A percentile compares a stretch with the other conserved stretches of the same genome.
Conservation (phyloP, 2,329 filamentous ascomycete genomes). For the Aspergillus tubingensis region DNA sequence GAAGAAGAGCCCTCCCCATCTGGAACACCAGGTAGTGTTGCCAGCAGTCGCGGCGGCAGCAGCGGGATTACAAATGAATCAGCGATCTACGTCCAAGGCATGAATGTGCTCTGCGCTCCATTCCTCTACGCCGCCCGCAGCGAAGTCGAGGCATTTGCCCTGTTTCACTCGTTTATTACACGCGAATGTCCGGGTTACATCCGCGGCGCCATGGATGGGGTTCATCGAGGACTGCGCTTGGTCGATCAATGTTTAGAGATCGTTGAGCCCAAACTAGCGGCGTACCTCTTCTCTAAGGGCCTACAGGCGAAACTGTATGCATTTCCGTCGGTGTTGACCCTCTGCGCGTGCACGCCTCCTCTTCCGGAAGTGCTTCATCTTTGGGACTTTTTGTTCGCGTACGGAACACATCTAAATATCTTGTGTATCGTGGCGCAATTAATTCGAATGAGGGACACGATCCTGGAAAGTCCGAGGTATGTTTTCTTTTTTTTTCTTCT, state of each 20-base stretch:
- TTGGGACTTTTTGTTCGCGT: slow-evolving; percentile 97
- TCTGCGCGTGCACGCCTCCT: slow-evolving; percentile 94
- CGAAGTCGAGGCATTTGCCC: slow-evolving; percentile 90
- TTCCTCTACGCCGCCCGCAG: slow-evolving; percentile 93
- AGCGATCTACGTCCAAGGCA: slow-evolving; percentile 94
- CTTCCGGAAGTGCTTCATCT: slow-evolving; percentile 87
- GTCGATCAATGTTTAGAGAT: slow-evolving; percentile 91
- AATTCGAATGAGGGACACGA: slow-evolving; percentile 79
- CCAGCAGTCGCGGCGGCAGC: slow-evolving; percentile 19
- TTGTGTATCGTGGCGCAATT: slow-evolving; percentile 95
- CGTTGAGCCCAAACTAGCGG: slow-evolving; percentile 83
- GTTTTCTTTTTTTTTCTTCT: slow-evolving; percentile 14
- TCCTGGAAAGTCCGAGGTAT: slow-evolving; percentile 82
- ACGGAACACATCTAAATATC: slow-evolving; percentile 91
- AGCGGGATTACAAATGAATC: slow-evolving; percentile 58
- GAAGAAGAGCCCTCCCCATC: slow-evolving; percentile 46
- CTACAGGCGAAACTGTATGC: slow-evolving; percentile 94
- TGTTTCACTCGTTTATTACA: slow-evolving; percentile 85
- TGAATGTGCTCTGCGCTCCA: slow-evolving; percentile 96
- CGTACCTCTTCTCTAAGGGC: slow-evolving; percentile 80
- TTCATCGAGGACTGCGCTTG: slow-evolving; percentile 85
- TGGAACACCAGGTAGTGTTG: slow-evolving; percentile 19
- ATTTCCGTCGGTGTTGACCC: slow-evolving; percentile 89
- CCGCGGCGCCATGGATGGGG: slow-evolving; percentile 92
- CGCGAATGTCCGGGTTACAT: slow-evolving; percentile 91